Evolutionary conservation across 441 rosid genomes (phyloP).

Genomic region (Hura crepitans): DNA sequence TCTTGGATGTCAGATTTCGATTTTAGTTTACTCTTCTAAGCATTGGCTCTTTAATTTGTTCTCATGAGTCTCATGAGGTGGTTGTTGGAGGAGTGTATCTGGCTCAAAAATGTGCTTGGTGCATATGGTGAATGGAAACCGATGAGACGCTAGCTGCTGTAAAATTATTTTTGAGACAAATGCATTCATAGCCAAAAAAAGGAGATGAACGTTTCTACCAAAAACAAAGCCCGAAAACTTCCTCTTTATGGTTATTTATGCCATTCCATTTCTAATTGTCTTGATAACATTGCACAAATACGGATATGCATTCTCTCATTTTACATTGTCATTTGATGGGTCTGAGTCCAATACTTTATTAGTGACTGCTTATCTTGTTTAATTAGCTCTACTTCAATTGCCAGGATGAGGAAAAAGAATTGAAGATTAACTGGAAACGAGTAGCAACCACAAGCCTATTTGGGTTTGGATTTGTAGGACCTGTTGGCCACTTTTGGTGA

Average conservation of each 20-base stretch:
- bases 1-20: background rate
- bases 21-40: background rate
- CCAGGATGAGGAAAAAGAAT: conserved; percentile 34
- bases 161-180: background rate
- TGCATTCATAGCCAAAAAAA: background rate
- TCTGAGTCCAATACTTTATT: background rate
- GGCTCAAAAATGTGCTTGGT: background rate
- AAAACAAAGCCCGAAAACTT: no score
- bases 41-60: conserved; percentile 5
- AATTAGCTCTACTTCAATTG: background rate
- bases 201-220: no score
- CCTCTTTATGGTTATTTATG: background rate
- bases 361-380: background rate
- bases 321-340: background rate
- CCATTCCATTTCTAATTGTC: background rate
- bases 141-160: background rate
- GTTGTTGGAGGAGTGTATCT: background rate
- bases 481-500: conserved; percentile 56
- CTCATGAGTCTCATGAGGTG: conserved; percentile 1
- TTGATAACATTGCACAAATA: no score
- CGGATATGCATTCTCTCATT: background rate
- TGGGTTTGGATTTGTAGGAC: conserved; percentile 58
- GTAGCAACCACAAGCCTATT: conserved; percentile 50
- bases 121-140: background rate
- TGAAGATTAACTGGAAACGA: conserved; percentile 45